Conservation (phyloP, 1,284 basidiomycete species). For the Moniliophthora roreri region DNA sequence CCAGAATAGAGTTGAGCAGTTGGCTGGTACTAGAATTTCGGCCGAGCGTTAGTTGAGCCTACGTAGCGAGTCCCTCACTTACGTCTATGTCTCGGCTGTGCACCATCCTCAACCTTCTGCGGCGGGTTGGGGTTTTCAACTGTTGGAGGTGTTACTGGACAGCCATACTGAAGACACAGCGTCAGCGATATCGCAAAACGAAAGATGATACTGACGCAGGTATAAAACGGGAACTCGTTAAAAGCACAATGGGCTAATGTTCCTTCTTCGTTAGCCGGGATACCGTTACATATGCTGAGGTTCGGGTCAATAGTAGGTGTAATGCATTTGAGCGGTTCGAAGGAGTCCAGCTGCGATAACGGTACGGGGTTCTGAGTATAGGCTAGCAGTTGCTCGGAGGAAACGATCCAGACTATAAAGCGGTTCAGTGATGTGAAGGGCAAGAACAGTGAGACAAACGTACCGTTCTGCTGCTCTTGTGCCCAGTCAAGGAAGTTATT, state of each 20-base stretch:
- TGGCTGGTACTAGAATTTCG: constrained; percentile 51
- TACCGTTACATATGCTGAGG: constrained; percentile 71
- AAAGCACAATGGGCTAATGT: constrained; percentile 64
- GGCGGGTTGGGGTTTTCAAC: constrained; percentile 64
- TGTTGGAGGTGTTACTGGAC: constrained; percentile 56
- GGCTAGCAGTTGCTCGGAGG: constrained; percentile 69
- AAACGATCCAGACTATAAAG: constrained; percentile 71
- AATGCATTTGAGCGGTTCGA: constrained; percentile 60
- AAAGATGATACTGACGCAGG: constrained; percentile 52
- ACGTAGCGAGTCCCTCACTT: constrained; percentile 24
- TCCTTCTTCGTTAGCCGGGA: constrained; percentile 62
- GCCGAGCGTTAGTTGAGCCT: not conserved
- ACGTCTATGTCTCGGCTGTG: constrained; percentile 53
- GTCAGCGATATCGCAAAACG: not conserved
- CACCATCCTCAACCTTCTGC: constrained; percentile 47
- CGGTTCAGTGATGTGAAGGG: constrained; percentile 6
- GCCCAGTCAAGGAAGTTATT: constrained; percentile 84
- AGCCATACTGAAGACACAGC: constrained; percentile 57
- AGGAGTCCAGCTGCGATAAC: constrained; percentile 52
- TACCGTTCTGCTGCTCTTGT: constrained; percentile 68
- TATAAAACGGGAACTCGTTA: constrained; percentile 74
- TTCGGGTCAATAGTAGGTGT: constrained; percentile 55
- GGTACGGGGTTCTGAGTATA: constrained; percentile 77
- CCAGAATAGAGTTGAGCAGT: constrained; percentile 81
- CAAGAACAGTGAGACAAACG: constrained; percentile 13